Evolutionary conservation across 169 alveolate genomes (phyloP), one percentile per base, ranked within the genome.

Genomic region (Toxoplasma gondii): DNA sequence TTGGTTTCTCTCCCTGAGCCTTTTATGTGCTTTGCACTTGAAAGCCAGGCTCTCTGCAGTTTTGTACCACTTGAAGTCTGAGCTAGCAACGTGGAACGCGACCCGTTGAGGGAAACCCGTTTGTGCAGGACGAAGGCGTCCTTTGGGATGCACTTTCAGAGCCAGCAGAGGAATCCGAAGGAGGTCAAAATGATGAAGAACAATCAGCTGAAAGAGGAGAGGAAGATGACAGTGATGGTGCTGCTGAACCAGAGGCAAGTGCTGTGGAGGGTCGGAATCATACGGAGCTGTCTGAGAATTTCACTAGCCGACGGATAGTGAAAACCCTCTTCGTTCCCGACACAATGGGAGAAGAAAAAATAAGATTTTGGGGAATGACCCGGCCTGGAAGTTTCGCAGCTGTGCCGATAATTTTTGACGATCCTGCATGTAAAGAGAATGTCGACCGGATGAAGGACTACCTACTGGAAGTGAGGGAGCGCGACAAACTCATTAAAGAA

Each of bases 361-460:
- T 82, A 4, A 82, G 41, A 45, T 82, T 82, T 36, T 82, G 90
- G 90, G 41, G 38, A 7, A 82, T 82, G 90, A 43, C 67, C 43
- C 34, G 90, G 67, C 90, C 90, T 24, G 90, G 90, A 4, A 82
- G 90, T 49, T 36, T 82, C 67, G 90, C 90, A n/a, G 67, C 67
- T 1, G 90, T 82, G 54, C 67, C 90, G 90, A 39, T 82, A 16
- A 82, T 82, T 41, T 41, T 82, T 24, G 90, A 82, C 34, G 90
- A 82, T 29, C 70, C 90, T 39, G 90, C 90, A 43, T 41, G 67
- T 36, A 38, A 82, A 41, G 90, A 41, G 69, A 82, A 36, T 49
- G 90, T 82, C 67, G 90, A 82, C 54, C 41, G 19, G 69, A 82
- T 41, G 58, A 82, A 43, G 31, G 36, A 41, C 16, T 82, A 82